These are phyloP conservation scores for Rhizopogon parksii DNA, from an alignment of 1,284 basidiomycete genomes.

Conservation along the genomic window DNA sequence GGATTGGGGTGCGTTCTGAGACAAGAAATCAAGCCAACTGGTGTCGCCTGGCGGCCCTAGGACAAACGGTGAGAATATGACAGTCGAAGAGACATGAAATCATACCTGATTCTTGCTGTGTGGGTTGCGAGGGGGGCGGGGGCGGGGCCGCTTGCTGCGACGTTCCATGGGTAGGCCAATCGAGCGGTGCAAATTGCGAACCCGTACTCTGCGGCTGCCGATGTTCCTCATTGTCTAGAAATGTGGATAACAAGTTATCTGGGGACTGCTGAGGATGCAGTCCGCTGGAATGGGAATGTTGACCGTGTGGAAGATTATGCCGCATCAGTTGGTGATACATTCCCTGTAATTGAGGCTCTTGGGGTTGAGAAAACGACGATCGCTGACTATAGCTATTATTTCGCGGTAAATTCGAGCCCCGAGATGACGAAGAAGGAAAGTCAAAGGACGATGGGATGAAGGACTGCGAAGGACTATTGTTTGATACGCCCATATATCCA, in stretches of 20 bases:
- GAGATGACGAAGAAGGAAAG: conserved; percentile 24
- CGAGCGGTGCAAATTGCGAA: conserved; percentile 21
- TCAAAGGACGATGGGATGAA: conserved; percentile 25
- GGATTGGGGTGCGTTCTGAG: conserved; percentile 21
- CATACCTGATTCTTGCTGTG: conserved; percentile 24
- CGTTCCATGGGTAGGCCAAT: conserved; percentile 25
- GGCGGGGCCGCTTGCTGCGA: conserved; percentile 12
- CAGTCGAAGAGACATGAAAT: background rate
- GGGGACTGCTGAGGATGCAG: conserved; percentile 14
- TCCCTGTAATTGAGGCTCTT: conserved; percentile 27
- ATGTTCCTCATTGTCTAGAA: conserved; percentile 24
- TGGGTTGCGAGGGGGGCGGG: conserved; percentile 8
- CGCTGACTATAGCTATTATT: conserved; percentile 21
- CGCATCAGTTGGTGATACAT: conserved; percentile 28
- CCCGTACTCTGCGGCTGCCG: conserved; percentile 16
- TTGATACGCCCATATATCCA: conserved; percentile 17
- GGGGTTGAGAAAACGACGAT: conserved; percentile 18
- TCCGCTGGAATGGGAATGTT: conserved; percentile 12
- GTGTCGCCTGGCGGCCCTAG: conserved; percentile 24
- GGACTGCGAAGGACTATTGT: conserved; percentile 19
- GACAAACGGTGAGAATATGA: conserved; percentile 4
- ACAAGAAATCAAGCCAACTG: conserved; percentile 26
- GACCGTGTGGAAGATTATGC: conserved; percentile 19
- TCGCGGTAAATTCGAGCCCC: conserved; percentile 12
- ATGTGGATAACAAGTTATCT: conserved; percentile 22